Conservation (phyloP, 768 basidiomycete species). For the Amanita thiersii region DNA sequence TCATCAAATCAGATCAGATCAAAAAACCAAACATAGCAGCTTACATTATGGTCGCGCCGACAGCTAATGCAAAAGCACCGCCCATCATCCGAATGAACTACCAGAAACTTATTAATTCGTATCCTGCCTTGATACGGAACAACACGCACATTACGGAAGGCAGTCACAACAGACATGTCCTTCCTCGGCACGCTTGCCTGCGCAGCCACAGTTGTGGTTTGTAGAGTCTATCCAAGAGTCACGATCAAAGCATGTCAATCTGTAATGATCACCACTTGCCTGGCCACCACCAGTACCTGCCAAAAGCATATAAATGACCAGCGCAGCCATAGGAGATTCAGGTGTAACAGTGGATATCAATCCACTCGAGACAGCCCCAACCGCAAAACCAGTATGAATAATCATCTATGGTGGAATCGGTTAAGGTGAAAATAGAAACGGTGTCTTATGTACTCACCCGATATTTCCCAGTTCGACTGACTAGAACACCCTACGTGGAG, state of each 20-base stretch:
- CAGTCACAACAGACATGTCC: conserved; percentile 1
- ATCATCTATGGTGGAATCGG: background rate
- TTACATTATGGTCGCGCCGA: conserved; percentile 1
- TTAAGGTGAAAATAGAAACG: background rate
- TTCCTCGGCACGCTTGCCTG: conserved; percentile 1
- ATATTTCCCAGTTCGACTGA: conserved; percentile 63
- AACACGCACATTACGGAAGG: background rate
- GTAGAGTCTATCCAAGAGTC: background rate
- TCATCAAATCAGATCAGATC: background rate
- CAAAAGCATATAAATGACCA: background rate
- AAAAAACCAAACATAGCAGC: background rate
- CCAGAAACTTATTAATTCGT: background rate
- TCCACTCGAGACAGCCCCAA: background rate
- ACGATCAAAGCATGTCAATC: background rate
- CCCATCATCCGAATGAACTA: conserved; percentile 1
- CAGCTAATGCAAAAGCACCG: background rate
- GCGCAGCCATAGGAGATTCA: background rate
- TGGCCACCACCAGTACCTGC: background rate
- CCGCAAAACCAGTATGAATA: background rate
- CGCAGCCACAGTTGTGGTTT: conserved; percentile 1
- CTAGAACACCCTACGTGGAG: conserved; percentile 43
- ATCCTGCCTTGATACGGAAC: background rate
- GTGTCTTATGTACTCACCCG: too few relatives aligned
- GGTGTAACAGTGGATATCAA: background rate
- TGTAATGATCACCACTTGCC: background rate